Percentiles rank a stretch among this genome's conserved stretches.
Evolutionary conservation across 106 monocot genomes (phyloP).

Genomic region (Agapanthus africanus): DNA sequence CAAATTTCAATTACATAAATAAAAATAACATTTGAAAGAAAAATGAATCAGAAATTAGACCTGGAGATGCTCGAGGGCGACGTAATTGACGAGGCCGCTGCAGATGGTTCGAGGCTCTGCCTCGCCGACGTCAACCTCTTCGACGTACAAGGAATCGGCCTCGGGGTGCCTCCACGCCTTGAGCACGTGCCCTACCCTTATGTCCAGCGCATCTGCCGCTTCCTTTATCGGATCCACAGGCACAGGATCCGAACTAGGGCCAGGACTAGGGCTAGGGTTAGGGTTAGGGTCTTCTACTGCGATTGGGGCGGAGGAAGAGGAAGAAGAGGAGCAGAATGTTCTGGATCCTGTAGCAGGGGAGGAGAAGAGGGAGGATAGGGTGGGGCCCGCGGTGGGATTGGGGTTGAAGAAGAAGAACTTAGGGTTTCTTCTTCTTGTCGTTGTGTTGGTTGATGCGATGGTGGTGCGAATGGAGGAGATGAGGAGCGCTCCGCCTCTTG

Average conservation of each 20-base stretch:
- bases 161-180: slow-evolving; percentile 78
- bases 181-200: slow-evolving; percentile 63
- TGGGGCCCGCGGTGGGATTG: slow-evolving; percentile 2
- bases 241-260: background rate
- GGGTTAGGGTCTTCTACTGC: background rate
- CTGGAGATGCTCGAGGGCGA: slow-evolving; percentile 66
- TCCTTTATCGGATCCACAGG: slow-evolving; percentile 28
- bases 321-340: background rate
- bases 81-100: slow-evolving; percentile 83
- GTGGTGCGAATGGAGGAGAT: slow-evolving; percentile 1
- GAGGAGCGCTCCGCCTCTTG: background rate
- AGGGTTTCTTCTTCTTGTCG: too few species aligned
- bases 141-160: slow-evolving; percentile 88
- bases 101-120: slow-evolving; percentile 79
- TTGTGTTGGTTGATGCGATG: too few species aligned
- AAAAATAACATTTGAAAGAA: too few species aligned
- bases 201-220: slow-evolving; percentile 57
- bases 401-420: background rate
- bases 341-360: background rate
- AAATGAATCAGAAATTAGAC: slow-evolving; percentile 11
- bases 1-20: too few species aligned
- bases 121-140: slow-evolving; percentile 88
- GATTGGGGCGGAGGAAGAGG: background rate
- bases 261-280: background rate
- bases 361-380: background rate